Evolutionary conservation across 2,329 filamentous ascomycete species (phyloP).

Genomic region (Xylariaceae sp.): DNA sequence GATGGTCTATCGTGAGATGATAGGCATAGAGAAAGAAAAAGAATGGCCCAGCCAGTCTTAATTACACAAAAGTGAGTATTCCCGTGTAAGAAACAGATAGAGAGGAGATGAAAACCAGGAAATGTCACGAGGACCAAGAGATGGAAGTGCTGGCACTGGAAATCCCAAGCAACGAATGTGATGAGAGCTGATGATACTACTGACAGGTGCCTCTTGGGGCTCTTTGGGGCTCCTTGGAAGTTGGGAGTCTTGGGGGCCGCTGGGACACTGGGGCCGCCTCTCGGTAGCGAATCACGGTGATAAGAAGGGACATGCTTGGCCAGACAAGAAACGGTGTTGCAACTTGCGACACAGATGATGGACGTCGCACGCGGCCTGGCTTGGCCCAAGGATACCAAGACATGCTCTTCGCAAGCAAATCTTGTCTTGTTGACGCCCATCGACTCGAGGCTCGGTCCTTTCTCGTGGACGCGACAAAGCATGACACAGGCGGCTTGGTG

Average conservation of each 20-base stretch:
- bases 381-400: too few relatives aligned
- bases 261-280: too few relatives aligned
- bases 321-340: too few relatives aligned
- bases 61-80: conserved; percentile 5
- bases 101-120: background rate
- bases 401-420: too few relatives aligned
- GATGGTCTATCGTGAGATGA: too few relatives aligned
- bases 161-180: background rate
- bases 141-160: background rate
- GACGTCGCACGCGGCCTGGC: too few relatives aligned
- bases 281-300: too few relatives aligned
- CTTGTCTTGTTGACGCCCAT: too few relatives aligned
- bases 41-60: background rate
- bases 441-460: too few relatives aligned
- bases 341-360: too few relatives aligned
- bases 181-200: background rate
- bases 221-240: background rate
- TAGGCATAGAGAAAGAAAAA: background rate
- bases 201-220: background rate
- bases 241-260: background rate
- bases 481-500: background rate
- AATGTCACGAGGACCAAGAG: background rate
- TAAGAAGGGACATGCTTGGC: too few relatives aligned
- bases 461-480: too few relatives aligned
- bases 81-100: background rate